These are phyloP conservation scores for Fusarium mexicanum DNA, from an alignment of 2,329 filamentous ascomycete species.

Conservation along the genomic window DNA sequence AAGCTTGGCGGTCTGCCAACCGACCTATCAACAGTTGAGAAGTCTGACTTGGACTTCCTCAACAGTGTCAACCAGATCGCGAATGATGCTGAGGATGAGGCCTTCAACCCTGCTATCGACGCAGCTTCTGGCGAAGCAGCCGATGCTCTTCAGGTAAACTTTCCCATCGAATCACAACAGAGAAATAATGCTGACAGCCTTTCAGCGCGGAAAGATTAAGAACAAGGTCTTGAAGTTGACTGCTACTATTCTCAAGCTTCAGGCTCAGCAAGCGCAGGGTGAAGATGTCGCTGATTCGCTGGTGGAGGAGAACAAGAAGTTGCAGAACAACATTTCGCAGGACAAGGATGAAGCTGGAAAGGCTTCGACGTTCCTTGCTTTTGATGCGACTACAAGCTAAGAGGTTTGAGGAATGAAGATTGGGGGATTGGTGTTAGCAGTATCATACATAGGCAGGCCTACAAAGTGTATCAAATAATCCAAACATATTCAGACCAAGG, in stretches of 20 bases:
- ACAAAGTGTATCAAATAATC: neutral
- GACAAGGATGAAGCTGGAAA: slow-evolving; percentile 60
- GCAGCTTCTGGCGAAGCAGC: slow-evolving; percentile 56
- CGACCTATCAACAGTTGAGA: slow-evolving; percentile 56
- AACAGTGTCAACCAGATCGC: slow-evolving; percentile 61
- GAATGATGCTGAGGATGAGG: slow-evolving; percentile 62
- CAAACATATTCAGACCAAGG: neutral
- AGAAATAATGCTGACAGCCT: neutral
- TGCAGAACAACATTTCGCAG: slow-evolving; percentile 62
- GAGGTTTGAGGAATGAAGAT: neutral
- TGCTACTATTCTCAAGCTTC: slow-evolving; percentile 60
- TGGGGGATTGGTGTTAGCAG: too few relatives aligned
- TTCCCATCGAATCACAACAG: fast-evolving
- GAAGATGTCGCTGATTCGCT: slow-evolving; percentile 56
- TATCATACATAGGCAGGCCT: neutral
- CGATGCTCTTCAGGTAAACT: slow-evolving; percentile 57
- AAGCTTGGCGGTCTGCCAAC: slow-evolving; percentile 50
- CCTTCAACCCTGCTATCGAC: slow-evolving; percentile 64
- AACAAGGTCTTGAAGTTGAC: slow-evolving; percentile 69
- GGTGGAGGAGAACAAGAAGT: slow-evolving; percentile 59
- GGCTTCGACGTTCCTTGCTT: slow-evolving; percentile 48
- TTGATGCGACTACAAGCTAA: slow-evolving; percentile 32
- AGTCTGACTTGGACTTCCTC: slow-evolving; percentile 59
- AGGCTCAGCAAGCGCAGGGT: slow-evolving; percentile 62
- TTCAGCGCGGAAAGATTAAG: slow-evolving; percentile 64